Percentiles rank a stretch among this genome's conserved stretches.
These are phyloP conservation scores for Xylaria sp. DNA, from an alignment of 2,329 filamentous ascomycete genomes.

Conservation along the genomic window DNA sequence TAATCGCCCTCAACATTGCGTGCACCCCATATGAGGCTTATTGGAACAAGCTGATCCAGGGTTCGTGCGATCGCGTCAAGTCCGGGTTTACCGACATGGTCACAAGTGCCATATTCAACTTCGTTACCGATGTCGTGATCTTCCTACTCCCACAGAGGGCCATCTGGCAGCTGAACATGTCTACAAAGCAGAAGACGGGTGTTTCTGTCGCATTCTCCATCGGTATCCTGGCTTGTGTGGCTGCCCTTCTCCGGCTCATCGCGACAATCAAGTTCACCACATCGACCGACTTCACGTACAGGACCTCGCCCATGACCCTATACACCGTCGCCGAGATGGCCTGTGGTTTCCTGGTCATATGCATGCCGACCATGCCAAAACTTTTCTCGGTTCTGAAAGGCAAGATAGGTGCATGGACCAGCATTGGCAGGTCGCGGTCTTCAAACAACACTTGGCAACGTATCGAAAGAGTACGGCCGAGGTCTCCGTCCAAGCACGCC, in stretches of 20 bases:
- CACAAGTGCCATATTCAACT: neutral
- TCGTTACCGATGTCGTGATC: neutral
- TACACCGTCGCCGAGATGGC: neutral
- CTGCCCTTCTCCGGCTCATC: neutral
- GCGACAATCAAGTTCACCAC: neutral
- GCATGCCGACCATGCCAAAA: no score
- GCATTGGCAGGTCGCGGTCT: no score
- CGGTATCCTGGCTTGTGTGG: neutral
- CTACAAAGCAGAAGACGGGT: neutral
- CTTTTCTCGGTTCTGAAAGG: no score
- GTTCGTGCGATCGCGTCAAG: neutral
- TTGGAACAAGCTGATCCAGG: neutral
- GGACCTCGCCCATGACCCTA: neutral
- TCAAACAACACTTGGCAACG: no score
- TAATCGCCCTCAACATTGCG: neutral
- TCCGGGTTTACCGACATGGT: neutral
- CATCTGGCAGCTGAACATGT: conserved; percentile 3
- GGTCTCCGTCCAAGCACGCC: no score
- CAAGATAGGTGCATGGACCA: no score
- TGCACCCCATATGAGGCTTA: neutral
- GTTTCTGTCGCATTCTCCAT: conserved; percentile 1
- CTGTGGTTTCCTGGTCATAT: conserved; percentile 1
- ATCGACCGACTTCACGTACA: neutral
- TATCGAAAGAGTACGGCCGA: no score
- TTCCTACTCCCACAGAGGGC: neutral